A percentile compares a stretch with the other conserved stretches of the same genome.
phyloP scores from a whole-genome alignment of 495 filamentous ascomycete genomes.

The Tuber umbilicatum region DNA sequence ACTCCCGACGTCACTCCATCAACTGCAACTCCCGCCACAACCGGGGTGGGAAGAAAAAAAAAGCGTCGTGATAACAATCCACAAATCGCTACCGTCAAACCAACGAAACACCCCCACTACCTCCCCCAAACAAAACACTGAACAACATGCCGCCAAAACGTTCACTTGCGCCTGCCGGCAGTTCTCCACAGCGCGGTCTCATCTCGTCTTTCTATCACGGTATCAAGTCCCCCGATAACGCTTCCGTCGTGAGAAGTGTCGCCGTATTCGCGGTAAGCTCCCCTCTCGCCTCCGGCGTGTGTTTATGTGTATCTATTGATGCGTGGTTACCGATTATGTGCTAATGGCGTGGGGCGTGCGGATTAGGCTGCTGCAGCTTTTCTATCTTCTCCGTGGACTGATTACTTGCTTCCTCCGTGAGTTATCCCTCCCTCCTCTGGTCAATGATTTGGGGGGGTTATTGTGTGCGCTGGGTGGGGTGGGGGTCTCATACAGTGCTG shows the following conservation, averaged over 20 bases:
- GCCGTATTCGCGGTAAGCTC: conserved; percentile 64
- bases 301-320: background rate
- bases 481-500: background rate
- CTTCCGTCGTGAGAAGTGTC: conserved; percentile 64
- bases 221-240: conserved; percentile 65
- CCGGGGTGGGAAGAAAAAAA: background rate
- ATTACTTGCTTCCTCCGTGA: conserved; percentile 32
- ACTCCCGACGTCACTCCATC: background rate
- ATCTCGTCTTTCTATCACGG: conserved; percentile 54
- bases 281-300: background rate
- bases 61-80: too few species aligned
- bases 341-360: background rate
- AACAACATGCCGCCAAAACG: conserved; percentile 25
- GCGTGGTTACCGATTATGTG: background rate
- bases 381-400: conserved; percentile 28
- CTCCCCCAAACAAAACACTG: conserved; percentile 2
- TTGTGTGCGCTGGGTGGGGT: background rate
- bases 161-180: conserved; percentile 19
- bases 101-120: conserved; percentile 10
- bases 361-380: conserved; percentile 22
- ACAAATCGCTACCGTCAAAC: conserved; percentile 8
- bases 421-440: background rate
- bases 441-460: background rate
- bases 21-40: background rate
- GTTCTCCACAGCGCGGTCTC: conserved; percentile 48